Conservation (phyloP, 2,329 filamentous ascomycete species). For the Exutisphaerella laricina region DNA sequence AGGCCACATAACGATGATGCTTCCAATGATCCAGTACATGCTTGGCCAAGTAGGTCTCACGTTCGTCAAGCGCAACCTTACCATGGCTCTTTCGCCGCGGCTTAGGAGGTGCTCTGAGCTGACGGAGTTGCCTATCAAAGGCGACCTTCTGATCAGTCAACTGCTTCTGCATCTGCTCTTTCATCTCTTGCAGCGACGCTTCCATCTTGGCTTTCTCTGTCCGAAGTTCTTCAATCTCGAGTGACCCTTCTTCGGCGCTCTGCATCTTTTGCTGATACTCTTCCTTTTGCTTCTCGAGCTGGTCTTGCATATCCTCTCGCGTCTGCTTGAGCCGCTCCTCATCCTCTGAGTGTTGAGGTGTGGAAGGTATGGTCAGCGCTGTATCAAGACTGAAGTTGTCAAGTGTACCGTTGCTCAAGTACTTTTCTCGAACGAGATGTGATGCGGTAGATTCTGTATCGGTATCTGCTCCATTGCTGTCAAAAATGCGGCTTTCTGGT, state of each 20-base stretch:
- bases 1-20: constrained; percentile 78
- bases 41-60: constrained; percentile 66
- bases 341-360: constrained; percentile 76
- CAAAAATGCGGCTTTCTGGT: constrained; percentile 51
- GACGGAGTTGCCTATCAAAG: constrained; percentile 78
- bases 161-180: constrained; percentile 83
- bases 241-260: constrained; percentile 64
- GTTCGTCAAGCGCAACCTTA: constrained; percentile 60
- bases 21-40: constrained; percentile 69
- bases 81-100: constrained; percentile 21
- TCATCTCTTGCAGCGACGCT: constrained; percentile 67
- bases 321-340: constrained; percentile 69
- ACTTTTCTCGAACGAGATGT: constrained; percentile 74
- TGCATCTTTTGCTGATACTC: constrained; percentile 75
- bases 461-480: constrained; percentile 50
- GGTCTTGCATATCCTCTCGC: constrained; percentile 75
- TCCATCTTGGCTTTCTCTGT: constrained; percentile 83
- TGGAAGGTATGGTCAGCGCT: constrained; percentile 87
- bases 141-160: constrained; percentile 75
- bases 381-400: constrained; percentile 97
- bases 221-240: constrained; percentile 77
- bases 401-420: constrained; percentile 81
- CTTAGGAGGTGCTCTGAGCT: constrained; percentile 49
- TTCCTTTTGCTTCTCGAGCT: constrained; percentile 77
- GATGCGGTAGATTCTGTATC: constrained; percentile 86